Percentiles rank a stretch among this genome's conserved stretches.
Conservation (phyloP, 2,329 filamentous ascomycete species). For the Verticillium dahliae region DNA sequence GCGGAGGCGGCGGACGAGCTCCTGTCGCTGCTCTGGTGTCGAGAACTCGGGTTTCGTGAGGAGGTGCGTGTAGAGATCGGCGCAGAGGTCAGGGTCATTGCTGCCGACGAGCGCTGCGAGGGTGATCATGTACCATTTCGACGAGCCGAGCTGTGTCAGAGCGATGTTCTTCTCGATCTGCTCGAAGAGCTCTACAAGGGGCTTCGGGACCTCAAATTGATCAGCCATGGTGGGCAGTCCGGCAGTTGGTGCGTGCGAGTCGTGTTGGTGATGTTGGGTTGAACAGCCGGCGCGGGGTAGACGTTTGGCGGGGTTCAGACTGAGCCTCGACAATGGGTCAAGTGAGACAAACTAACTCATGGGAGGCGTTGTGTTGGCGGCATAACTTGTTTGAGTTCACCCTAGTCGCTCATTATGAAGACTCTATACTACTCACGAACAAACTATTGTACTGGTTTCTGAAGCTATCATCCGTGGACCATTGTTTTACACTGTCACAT, state of each 20-base stretch:
- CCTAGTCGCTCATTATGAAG: too few relatives aligned
- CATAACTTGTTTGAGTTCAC: too few relatives aligned
- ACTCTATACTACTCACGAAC: too few relatives aligned
- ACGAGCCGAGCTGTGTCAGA: slow-evolving; percentile 2
- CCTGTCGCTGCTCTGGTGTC: slow-evolving; percentile 34
- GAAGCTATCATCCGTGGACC: too few relatives aligned
- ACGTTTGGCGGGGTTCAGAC: too few relatives aligned
- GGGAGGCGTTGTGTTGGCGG: too few relatives aligned
- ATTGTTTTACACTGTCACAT: too few relatives aligned
- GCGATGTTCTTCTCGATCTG: slow-evolving; percentile 7
- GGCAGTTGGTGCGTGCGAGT: not conserved
- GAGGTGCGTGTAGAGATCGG: slow-evolving; percentile 50
- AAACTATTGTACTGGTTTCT: too few relatives aligned
- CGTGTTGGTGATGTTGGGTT: not conserved
- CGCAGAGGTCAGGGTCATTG: slow-evolving; percentile 35
- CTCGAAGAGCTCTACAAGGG: slow-evolving; percentile 2
- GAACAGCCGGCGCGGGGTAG: not conserved
- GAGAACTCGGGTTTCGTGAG: slow-evolving; percentile 38
- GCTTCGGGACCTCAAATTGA: not conserved
- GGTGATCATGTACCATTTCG: slow-evolving; percentile 11
- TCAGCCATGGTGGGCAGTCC: not conserved
- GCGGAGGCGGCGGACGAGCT: slow-evolving; percentile 42
- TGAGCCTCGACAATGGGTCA: too few relatives aligned
- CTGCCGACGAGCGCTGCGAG: slow-evolving; percentile 8
- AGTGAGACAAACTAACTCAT: too few relatives aligned